Evolutionary conservation across 2,329 filamentous ascomycete genomes (phyloP).

Genomic region (Plenodomus lindquistii): DNA sequence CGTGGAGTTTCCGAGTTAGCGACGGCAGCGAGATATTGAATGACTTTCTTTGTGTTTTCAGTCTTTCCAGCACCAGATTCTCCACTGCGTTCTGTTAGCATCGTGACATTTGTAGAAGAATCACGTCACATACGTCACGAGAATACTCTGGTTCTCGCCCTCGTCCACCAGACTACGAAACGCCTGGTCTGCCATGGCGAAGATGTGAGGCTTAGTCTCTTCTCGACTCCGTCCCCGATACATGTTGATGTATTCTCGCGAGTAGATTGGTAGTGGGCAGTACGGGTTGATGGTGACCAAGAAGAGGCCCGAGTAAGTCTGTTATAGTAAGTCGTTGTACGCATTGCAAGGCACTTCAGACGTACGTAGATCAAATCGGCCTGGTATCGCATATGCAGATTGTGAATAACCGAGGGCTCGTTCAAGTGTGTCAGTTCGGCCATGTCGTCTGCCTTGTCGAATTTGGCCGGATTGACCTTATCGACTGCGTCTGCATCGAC

Average conservation of each 20-base stretch:
- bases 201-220: conserved; percentile 96
- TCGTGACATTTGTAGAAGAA: not conserved
- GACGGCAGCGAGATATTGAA: conserved; percentile 95
- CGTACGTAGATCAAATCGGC: conserved; percentile 84
- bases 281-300: conserved; percentile 97
- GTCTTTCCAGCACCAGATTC: conserved; percentile 98
- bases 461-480: conserved; percentile 99
- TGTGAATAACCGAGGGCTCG: conserved; percentile 96
- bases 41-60: conserved; percentile 99
- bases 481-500: conserved; percentile 86
- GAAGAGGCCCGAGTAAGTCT: conserved; percentile 97
- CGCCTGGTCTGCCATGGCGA: conserved; percentile 94
- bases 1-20: conserved; percentile 77
- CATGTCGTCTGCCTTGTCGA: conserved; percentile 99
- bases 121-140: conserved; percentile 70
- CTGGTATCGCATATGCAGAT: conserved; percentile 92
- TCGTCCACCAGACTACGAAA: conserved; percentile 96
- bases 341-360: conserved; percentile 6
- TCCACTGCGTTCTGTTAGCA: conserved; percentile 56
- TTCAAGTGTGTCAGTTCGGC: conserved; percentile 97
- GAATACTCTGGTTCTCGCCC: conserved; percentile 92
- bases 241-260: conserved; percentile 96
- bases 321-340: not conserved
- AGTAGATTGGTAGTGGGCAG: conserved; percentile 91
- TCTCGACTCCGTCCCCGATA: conserved; percentile 90